Percentiles rank a stretch among this genome's conserved stretches.
These are phyloP conservation scores for Euphorbia peplus DNA, from an alignment of 345 rosid species.

Conservation along the genomic window DNA sequence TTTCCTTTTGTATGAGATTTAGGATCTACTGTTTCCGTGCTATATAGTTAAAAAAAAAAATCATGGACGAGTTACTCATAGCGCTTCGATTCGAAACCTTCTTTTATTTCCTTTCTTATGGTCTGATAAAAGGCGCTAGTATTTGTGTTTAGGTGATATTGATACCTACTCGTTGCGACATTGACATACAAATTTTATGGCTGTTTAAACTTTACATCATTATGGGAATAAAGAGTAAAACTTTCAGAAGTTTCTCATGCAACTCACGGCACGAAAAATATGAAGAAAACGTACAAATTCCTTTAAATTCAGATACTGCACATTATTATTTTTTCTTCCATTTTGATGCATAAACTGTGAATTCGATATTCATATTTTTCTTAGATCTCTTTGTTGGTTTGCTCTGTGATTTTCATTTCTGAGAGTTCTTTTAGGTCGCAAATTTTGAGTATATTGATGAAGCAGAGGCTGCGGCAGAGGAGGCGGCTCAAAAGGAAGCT, in stretches of 20 bases:
- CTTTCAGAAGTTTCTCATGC: not conserved
- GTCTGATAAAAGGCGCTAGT: not conserved
- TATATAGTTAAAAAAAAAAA: not conserved
- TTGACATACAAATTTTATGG: not conserved
- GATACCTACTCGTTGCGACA: not conserved
- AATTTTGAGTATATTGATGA: constrained; percentile 94
- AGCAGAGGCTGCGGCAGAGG: constrained; percentile 64
- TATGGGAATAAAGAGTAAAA: not conserved
- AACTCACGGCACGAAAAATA: not conserved
- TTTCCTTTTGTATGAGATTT: not conserved
- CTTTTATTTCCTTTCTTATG: not conserved
- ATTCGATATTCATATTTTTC: not conserved
- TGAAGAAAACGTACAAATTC: not conserved
- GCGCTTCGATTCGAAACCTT: not conserved
- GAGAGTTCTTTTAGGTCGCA: constrained; percentile 61
- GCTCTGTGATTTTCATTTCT: constrained; percentile 12
- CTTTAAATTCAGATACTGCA: not conserved
- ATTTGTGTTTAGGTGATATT: not conserved
- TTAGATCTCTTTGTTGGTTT: not conserved
- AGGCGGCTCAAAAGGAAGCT: constrained; percentile 55
- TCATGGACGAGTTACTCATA: not conserved
- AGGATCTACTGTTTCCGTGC: not conserved
- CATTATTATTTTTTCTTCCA: not conserved
- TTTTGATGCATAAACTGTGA: not conserved
- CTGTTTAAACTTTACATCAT: not conserved